Evolutionary conservation across 805 yeast genomes (phyloP), one percentile per base, ranked within the genome.

Genomic region (Monosporozyma servazzii): DNA sequence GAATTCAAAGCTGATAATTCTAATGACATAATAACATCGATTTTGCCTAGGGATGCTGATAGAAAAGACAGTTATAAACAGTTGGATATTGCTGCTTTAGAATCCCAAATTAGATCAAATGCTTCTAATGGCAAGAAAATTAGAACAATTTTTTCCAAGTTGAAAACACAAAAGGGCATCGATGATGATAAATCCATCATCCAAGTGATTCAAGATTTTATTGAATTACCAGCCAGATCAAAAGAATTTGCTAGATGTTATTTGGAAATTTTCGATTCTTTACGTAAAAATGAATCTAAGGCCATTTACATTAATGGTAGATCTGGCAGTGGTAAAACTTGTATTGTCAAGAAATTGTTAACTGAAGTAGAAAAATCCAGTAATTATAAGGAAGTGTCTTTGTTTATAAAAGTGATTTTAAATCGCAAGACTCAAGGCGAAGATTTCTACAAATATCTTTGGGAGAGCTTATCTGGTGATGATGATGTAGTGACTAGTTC

Each of bases 241-340:
- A 76, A 77, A 17, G 95, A 91, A 64, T 89, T 83, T 61, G 77
- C 81, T 7, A 76, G 80, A 51, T 70, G 93, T 3, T 86, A 82
- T 64, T 61, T 78, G 45, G 79, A 80, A 40, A 64, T 91, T 5
- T 89, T 88, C 57, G 74, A 79, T 40, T 84, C 95, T 0, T 78
- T 91, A 30, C 73, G 73, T 44, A 76, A 82, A n/a, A 78, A 79
- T 40, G 75, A 83, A 1, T 96, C 98, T 0, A 77, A 88, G 13
- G 87, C 96, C 57, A 67, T 91, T 5, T 93, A 89, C 62, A 81
- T 91, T 6, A 86, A 96, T 67, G 99, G 99, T 2, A 87, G 96
- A 0, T 97, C 98, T 0, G 98, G 98, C 3, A 89, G 93, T 2
- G 99, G 99, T 11, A 91, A 93, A 64, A 90, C 98, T 0, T 91